Conservation (phyloP, 2,329 filamentous ascomycete species). For the Paraconiothyrium brasiliense region DNA sequence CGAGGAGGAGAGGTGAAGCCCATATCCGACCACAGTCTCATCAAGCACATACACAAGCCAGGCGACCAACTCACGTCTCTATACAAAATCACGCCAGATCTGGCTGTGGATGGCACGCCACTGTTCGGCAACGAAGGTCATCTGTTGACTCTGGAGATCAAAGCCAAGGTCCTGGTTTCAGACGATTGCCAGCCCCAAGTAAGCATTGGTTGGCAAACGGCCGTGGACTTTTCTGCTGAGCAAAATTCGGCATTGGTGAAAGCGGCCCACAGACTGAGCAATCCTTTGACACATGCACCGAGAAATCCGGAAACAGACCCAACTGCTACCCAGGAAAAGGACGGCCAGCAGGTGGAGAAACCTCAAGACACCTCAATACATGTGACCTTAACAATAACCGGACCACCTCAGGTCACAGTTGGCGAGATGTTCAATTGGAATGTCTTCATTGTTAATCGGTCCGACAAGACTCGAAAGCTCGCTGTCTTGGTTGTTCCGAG, state of each 20-base stretch:
- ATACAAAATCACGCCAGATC: slow-evolving; percentile 66
- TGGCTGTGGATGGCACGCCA: slow-evolving; percentile 57
- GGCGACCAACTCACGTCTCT: slow-evolving; percentile 80
- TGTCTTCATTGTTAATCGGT: slow-evolving; percentile 79
- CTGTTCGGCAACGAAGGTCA: slow-evolving; percentile 53
- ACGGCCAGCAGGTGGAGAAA: slow-evolving; percentile 28
- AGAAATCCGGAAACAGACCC: slow-evolving; percentile 41
- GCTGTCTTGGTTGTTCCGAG: slow-evolving; percentile 74
- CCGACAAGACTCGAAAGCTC: slow-evolving; percentile 70
- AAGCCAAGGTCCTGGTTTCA: slow-evolving; percentile 67
- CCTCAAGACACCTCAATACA: slow-evolving; percentile 64
- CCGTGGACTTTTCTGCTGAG: slow-evolving; percentile 70
- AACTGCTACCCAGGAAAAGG: slow-evolving; percentile 35
- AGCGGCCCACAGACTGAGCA: slow-evolving; percentile 42
- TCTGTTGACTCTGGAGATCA: slow-evolving; percentile 67
- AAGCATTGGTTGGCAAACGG: slow-evolving; percentile 73
- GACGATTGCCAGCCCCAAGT: slow-evolving; percentile 69
- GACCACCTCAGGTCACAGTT: slow-evolving; percentile 66
- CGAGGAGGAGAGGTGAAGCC: slow-evolving; percentile 67
- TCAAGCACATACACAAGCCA: slow-evolving; percentile 69
- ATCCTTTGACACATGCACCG: slow-evolving; percentile 28
- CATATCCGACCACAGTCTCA: slow-evolving; percentile 56
- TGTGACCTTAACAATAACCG: slow-evolving; percentile 78
- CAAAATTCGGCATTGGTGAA: slow-evolving; percentile 53
- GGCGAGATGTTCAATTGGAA: slow-evolving; percentile 77